Evolutionary conservation across 306 rosid genomes (phyloP), one percentile per base, ranked within the genome.

Genomic region (Vigna hirtella): DNA sequence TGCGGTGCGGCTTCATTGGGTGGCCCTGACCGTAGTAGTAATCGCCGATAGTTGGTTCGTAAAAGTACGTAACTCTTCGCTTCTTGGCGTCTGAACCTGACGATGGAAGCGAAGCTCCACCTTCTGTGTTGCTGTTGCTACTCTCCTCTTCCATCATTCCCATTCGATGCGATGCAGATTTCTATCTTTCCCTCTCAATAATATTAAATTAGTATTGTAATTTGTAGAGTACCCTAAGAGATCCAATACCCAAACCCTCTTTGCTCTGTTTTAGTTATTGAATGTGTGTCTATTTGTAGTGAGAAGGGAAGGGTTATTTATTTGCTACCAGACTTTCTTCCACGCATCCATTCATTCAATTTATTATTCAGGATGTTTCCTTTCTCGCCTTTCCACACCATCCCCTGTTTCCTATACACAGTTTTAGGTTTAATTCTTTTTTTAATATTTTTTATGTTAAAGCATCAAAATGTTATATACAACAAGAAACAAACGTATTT

Each of bases 11-110:
- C 32, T 92, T 90, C 97, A 92, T 92, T 0, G 97, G 95, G 63
- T 92, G 95, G 6, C 93, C 97, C 64, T 92, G 95, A 1, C 95
- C 97, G 62, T 92, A 92, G 83, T 90, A 88, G 87, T 92, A 92
- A 66, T 88, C 90, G 50, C 97, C 95, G 74, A 92, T 89, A 13
- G 84, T 82, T 2, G 97, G 93, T 63, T 92, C 97, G 78, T 90
- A 88, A 84, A 92, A 92, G 88, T 92, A 92, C 38, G 88, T 87
- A 24, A 92, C 97, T 30, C 91, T 84, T 47, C 97, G 70, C 77
- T 88, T 91, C 81, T 71, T 83, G 0, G 80, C 90, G 86, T 91
- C 97, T 0, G 83, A 76, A 0, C 94, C 93, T 3, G 89, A 79
- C 2, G 91, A 86, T 8, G 95, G 86, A 4, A 90, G 81, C 18